Conservation (phyloP, 768 basidiomycete species). For the Xerocomus potaroensis region DNA sequence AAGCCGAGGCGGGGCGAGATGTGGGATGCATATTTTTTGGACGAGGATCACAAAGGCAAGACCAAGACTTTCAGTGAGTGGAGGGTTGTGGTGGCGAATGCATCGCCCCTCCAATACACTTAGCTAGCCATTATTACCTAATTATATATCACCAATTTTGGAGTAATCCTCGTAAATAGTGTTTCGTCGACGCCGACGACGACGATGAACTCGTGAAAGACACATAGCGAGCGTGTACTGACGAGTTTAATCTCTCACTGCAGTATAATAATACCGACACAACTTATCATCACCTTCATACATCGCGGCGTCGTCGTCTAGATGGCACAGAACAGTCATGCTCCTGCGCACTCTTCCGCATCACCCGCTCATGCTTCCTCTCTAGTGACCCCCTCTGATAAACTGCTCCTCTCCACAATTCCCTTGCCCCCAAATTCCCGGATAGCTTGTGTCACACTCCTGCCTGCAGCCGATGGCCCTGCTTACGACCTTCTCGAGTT, state of each 20-base stretch:
- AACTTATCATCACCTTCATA: constrained; percentile 2
- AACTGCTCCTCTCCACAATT: constrained; percentile 45
- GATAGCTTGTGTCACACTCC: constrained; percentile 46
- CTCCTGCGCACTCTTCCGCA: constrained; percentile 8
- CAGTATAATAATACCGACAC: background rate
- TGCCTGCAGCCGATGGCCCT: constrained; percentile 25
- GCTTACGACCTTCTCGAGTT: constrained; percentile 47
- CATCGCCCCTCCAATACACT: constrained; percentile 1
- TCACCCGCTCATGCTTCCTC: constrained; percentile 18
- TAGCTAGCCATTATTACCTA: constrained; percentile 18
- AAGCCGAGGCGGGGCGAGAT: constrained; percentile 57
- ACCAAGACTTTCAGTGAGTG: constrained; percentile 3
- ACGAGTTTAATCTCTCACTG: constrained; percentile 4
- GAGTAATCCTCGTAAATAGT: constrained; percentile 1
- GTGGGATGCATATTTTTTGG: constrained; percentile 46
- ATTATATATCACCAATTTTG: constrained; percentile 19
- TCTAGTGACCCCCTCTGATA: constrained; percentile 34
- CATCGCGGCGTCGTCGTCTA: background rate
- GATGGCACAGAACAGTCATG: constrained; percentile 28
- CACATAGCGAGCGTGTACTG: constrained; percentile 9
- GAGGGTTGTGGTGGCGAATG: constrained; percentile 11
- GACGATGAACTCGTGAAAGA: constrained; percentile 27
- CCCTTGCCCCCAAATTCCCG: constrained; percentile 39
- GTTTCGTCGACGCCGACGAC: constrained; percentile 18
- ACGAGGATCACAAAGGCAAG: constrained; percentile 19